Evolutionary conservation across 2,329 filamentous ascomycete species (phyloP), one percentile per base, ranked within the genome.

Genomic region (Aspergillus latus): DNA sequence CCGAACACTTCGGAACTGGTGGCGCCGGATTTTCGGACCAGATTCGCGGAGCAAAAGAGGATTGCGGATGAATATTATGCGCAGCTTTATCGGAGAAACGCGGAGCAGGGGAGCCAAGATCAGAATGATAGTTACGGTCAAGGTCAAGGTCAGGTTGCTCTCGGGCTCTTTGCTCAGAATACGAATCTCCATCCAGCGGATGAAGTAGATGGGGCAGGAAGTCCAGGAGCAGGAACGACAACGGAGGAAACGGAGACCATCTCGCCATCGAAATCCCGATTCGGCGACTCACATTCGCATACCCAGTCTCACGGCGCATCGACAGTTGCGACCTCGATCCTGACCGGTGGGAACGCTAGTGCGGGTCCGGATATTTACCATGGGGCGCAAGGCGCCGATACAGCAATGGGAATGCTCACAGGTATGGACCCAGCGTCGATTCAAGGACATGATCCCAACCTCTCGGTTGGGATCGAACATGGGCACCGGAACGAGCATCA

Each of bases 21-120:
- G 9, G 68, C 72, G 13, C 70, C 66, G 30, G 67, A 70, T 46
- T 77, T 77, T 56, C 71, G 74, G 3, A 58, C 64, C 5, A 68
- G 65, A 29, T 77, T 76, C 52, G 69, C 68, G 5, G 69, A 76
- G 59, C 65, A 63, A 49, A 56, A 63, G 26, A 58, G 57, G 13
- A 62, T 62, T 13, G 64, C 67, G 42, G 62, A 64, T 16, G 60
- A 63, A n/a, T 54, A 46, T 28, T 57, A 48, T 15, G 13, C 13
- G 29, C 44, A 47, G 44, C 34, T 11, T 15, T 6, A 29, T 5
- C 44, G 34, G 44, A 3, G 34, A 3, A 9, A 47, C 8, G 29
- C 16, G 13, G 13, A 36, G 30, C 7, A 42, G 10, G 37, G 39
- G 13, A 2, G 21, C 21, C 21, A 42, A 7, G 39, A 42, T 4